Conservation (phyloP, 805 yeast species). For the Yamadazyma akitaensis region DNA sequence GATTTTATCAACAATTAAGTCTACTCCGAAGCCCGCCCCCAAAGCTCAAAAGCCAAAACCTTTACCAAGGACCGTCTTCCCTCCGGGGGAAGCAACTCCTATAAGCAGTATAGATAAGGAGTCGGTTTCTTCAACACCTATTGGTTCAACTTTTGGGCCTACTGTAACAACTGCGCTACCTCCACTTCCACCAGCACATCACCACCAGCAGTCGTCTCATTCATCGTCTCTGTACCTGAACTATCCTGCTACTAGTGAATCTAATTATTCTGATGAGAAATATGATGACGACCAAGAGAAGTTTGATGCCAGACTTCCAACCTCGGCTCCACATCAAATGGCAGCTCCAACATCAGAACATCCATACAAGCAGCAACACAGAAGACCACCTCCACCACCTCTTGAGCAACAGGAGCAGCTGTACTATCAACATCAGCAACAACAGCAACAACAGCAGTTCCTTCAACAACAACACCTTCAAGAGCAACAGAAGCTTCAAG, state of each 20-base stretch:
- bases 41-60: constrained; percentile 6
- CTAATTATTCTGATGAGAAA: constrained; percentile 18
- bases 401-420: not conserved
- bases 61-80: constrained; percentile 12
- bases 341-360: constrained; percentile 20
- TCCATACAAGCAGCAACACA: constrained; percentile 18
- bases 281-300: constrained; percentile 15
- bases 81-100: constrained; percentile 13
- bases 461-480: not conserved
- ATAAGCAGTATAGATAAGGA: constrained; percentile 6
- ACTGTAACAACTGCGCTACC: not conserved
- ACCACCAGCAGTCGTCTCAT: not conserved
- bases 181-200: constrained; percentile 1
- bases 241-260: not conserved
- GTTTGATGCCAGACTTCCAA: constrained; percentile 25
- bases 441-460: not conserved
- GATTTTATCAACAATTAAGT: constrained; percentile 77
- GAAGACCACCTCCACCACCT: constrained; percentile 21
- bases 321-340: constrained; percentile 25
- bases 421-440: not conserved
- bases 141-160: not conserved
- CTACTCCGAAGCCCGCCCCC: constrained; percentile 43
- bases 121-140: constrained; percentile 5
- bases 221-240: not conserved
- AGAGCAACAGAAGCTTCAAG: not conserved